These are phyloP conservation scores for Priceomyces fermenticarens DNA, from an alignment of 805 yeast genomes.

Conservation along the genomic window DNA sequence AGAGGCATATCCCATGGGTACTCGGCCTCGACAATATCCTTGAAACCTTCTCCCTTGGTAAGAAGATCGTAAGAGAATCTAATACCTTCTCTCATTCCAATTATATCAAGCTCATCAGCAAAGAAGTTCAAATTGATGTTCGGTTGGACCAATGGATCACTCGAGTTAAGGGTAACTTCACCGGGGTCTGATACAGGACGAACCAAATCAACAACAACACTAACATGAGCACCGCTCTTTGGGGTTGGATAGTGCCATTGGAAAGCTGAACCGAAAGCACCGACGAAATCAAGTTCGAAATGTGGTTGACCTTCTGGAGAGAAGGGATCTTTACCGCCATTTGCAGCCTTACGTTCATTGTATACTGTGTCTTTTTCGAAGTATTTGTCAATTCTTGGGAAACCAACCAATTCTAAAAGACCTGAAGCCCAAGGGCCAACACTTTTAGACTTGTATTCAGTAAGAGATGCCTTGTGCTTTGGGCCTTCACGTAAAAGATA, in stretches of 20 bases:
- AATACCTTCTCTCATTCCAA: constrained; percentile 27
- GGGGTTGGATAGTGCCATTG: constrained; percentile 25
- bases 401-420: constrained; percentile 17
- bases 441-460: constrained; percentile 8
- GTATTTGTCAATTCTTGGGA: constrained; percentile 21
- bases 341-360: constrained; percentile 15
- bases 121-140: constrained; percentile 21
- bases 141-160: constrained; percentile 20
- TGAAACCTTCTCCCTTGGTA: constrained; percentile 25
- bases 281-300: constrained; percentile 21
- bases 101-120: constrained; percentile 26
- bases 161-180: constrained; percentile 19
- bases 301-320: constrained; percentile 24
- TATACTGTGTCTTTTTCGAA: constrained; percentile 17
- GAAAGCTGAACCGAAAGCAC: constrained; percentile 22
- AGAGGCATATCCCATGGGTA: constrained; percentile 29
- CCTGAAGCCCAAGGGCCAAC: constrained; percentile 19
- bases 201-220: constrained; percentile 23
- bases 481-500: constrained; percentile 15
- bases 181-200: constrained; percentile 23
- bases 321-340: constrained; percentile 23
- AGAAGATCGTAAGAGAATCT: constrained; percentile 24
- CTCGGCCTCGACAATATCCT: constrained; percentile 22
- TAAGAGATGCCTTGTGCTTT: constrained; percentile 10
- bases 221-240: constrained; percentile 15